Evolutionary conservation across 495 filamentous ascomycete genomes (phyloP), one percentile per base, ranked within the genome.

Genomic region (Annulohypoxylon nitens): DNA sequence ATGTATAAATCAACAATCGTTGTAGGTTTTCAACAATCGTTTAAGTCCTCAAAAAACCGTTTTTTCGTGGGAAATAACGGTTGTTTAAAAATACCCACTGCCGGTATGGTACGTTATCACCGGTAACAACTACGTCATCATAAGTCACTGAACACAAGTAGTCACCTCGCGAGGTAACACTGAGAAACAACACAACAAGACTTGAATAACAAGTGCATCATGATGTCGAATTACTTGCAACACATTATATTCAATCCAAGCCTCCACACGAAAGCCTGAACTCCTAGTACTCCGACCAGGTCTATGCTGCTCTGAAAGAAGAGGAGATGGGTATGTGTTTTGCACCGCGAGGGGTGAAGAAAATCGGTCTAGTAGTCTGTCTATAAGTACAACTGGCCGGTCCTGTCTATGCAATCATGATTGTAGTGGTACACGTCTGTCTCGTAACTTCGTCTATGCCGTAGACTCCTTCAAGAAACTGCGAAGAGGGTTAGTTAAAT

Each of bases 391-490:
- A 74, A 70, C 76, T 74, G 74, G 75, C 73, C 78, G 63, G 25
- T 72, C 76, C 71, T 59, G 74, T 81, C 78, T 81, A 81, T 79
- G 70, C 74, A 57, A 69, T 62, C 61, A 58, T 72, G 26, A 57
- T 60, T 60, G 58, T 81, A 77, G 72, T 78, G 75, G 77, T 81
- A 81, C 79, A 80, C 67, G 73, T 75, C 66, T 71, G 64, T 70
- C 23, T 73, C 71, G 69, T 71, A 73, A 70, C 55, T 59, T 75
- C 78, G 74, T 86, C 86, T 90, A 91, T 81, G 80, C 80, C 76
- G 88, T 90, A 57, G 80, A 73, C 78, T 91, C 86, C 88, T 90
- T 89, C 82, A 91, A 86, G 88, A 81, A 90, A 78, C 89, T 91
- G 76, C 73, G 6, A 25, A 18, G 7, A 37, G 18, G 10, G 30